Conservation (phyloP, 106 monocot genomes). For the Dendrobium nobile region DNA sequence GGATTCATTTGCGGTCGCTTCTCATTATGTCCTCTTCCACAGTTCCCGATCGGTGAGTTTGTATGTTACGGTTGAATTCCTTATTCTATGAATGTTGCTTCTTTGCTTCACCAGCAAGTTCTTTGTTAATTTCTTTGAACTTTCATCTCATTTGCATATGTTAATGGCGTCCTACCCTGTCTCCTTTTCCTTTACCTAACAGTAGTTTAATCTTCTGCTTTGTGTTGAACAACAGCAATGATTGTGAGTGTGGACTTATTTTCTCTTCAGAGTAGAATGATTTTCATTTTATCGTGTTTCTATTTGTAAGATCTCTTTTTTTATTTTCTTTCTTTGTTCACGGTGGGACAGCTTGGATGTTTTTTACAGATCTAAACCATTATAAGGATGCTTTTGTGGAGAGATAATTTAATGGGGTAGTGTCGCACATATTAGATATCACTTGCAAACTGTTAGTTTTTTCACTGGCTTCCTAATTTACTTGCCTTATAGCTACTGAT, state of each 20-base stretch:
- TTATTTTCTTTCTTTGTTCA: neutral
- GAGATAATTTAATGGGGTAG: neutral
- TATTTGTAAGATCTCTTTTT: neutral
- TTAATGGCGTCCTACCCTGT: neutral
- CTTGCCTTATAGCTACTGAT: neutral
- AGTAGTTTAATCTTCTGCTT: neutral
- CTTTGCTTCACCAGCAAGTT: neutral
- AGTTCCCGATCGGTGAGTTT: conserved; percentile 35
- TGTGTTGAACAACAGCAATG: neutral
- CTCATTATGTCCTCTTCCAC: conserved; percentile 50
- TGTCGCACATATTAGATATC: neutral
- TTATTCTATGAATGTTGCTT: conserved; percentile 1
- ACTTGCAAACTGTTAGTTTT: neutral
- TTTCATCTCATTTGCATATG: neutral
- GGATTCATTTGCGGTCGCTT: conserved; percentile 59
- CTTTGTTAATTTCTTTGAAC: neutral
- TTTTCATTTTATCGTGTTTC: neutral
- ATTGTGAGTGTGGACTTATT: neutral
- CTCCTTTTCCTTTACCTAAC: neutral
- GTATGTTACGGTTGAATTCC: neutral
- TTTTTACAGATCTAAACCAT: neutral
- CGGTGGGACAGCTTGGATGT: neutral
- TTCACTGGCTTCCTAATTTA: neutral
- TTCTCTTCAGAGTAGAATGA: neutral
- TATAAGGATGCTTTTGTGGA: neutral